Evolutionary conservation across 306 rosid genomes (phyloP).

Genomic region (Abrus precatorius): DNA sequence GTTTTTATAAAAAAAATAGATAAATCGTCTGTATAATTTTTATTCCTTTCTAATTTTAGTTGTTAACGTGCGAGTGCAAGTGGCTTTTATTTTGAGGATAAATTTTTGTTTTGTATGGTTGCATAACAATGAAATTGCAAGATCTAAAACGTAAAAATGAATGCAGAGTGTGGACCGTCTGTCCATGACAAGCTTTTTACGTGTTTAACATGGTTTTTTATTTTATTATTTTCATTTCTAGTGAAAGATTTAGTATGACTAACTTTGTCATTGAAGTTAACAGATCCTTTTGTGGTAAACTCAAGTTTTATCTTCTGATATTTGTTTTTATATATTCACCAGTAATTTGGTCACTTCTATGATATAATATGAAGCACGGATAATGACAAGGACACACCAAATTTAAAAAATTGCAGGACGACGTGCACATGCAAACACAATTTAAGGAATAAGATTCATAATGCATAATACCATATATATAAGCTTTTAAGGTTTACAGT

Average conservation of each 20-base stretch:
- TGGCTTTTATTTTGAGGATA: background rate
- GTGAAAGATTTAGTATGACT: constrained; percentile 4
- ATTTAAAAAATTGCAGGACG: background rate
- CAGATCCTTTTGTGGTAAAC: background rate
- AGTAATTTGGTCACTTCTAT: constrained; percentile 1
- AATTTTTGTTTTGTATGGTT: background rate
- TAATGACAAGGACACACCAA: background rate
- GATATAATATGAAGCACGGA: constrained; percentile 15
- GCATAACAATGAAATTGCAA: constrained; percentile 3
- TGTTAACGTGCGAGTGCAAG: background rate
- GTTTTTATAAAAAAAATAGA: background rate
- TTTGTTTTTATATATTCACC: constrained; percentile 15
- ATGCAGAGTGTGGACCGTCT: background rate
- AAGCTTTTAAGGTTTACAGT: constrained; percentile 15
- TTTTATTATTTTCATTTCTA: background rate
- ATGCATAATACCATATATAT: background rate
- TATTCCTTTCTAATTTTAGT: background rate
- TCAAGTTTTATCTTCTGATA: constrained; percentile 6
- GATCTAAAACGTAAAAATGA: background rate
- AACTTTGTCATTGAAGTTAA: background rate
- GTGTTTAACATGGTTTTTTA: background rate
- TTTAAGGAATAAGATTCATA: background rate
- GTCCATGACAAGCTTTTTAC: background rate
- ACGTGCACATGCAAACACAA: background rate
- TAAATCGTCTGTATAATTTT: background rate